Evolutionary conservation across 495 filamentous ascomycete genomes (phyloP), one percentile per base, ranked within the genome.

Genomic region (Cercophora sp.): DNA sequence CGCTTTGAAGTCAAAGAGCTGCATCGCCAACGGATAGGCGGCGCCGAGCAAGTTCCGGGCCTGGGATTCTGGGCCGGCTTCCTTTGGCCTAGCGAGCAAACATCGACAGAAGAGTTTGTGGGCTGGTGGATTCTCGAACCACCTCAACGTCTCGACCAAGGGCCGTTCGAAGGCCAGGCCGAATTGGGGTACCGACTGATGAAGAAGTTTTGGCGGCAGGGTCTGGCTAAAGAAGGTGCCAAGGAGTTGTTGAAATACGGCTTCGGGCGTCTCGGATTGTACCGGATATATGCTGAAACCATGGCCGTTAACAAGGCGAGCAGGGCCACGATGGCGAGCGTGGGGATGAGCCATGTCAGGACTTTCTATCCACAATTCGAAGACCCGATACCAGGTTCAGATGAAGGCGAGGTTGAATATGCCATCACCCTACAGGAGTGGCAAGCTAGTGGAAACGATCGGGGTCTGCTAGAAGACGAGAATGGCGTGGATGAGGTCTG

Each of bases 351-450:
- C 15, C 13, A 48, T n/a, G 24, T 36, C 24, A 42, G 18, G 23
- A 55, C 43, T 2, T 27, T 55, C 34, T 18, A 48, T 41, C 34
- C 32, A 18, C 11, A 48, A 2, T 42, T 48, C 18, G 43, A 55
- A n/a, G 52, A 55, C 9, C 15, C 13, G 15, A 55, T 55, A 8
- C 32, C 32, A 3, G 43, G 52, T 2, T 29, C 43, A 13, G 52
- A 55, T 18, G 27, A 35, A 4, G 52, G 44, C 35, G 44, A 55
- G 34, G 43, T 55, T 20, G 35, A 48, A 25, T 54, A 48, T 42
- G 32, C 34, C 9, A 48, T 48, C 36, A 48, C 51, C 43, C 42
- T 5, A 6, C n/a, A 48, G 44, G 13, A 49, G n/a, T 42, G 43
- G 52, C 52, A 45, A 20, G 9, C 44, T n/a, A 32, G 18, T 16